phyloP scores from a whole-genome alignment of 1,284 basidiomycete genomes.

The Sporisorium sorghi region DNA sequence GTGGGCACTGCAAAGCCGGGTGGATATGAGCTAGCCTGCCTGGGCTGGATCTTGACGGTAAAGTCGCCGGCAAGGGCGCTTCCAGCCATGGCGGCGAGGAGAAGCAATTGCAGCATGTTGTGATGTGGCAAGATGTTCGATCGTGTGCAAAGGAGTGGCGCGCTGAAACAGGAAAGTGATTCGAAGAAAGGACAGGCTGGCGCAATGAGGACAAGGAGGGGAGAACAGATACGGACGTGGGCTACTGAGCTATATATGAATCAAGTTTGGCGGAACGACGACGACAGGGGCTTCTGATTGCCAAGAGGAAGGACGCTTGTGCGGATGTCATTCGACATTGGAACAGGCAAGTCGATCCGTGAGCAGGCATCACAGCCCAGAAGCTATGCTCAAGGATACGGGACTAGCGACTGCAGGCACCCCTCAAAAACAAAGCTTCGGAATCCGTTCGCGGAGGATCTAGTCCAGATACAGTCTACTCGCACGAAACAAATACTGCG shows the following conservation, averaged over 20 bases:
- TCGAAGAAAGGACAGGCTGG: not conserved
- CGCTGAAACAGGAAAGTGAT: not conserved
- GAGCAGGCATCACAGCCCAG: not conserved
- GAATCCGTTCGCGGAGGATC: not conserved
- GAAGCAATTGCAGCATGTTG: slow-evolving; percentile 31
- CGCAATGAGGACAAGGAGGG: not conserved
- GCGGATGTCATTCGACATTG: not conserved
- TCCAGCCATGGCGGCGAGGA: slow-evolving; percentile 31
- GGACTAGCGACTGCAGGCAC: not conserved
- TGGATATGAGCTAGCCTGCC: slow-evolving; percentile 33
- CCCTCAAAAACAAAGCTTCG: not conserved
- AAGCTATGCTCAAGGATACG: not conserved
- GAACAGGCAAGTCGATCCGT: not conserved
- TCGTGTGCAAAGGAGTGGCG: slow-evolving; percentile 4
- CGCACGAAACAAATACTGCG: too few species aligned
- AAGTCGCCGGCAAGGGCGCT: slow-evolving; percentile 41
- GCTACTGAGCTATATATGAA: not conserved
- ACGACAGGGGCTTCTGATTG: not conserved
- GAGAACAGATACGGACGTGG: not conserved
- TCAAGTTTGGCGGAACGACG: not conserved
- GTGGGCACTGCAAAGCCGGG: slow-evolving; percentile 30
- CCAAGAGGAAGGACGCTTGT: not conserved
- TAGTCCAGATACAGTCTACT: not conserved
- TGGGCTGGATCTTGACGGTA: slow-evolving; percentile 39
- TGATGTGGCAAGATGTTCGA: not conserved